Evolutionary conservation across 768 basidiomycete species (phyloP), one percentile per base, ranked within the genome.

Genomic region (Favolaschia claudopus): DNA sequence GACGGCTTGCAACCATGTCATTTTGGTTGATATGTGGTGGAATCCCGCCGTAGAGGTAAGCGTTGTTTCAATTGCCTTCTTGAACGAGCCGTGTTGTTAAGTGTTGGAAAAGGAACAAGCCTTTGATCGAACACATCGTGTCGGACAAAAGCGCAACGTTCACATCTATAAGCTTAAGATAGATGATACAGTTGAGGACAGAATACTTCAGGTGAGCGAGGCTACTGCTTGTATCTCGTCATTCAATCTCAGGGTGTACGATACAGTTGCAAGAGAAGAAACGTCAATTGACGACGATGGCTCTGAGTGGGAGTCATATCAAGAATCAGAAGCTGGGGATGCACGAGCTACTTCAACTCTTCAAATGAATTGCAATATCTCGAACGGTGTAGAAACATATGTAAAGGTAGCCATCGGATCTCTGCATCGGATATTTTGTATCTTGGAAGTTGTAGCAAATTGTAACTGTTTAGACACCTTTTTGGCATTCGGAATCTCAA

Each of bases 1-100:
- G 69, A 95, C 94, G 0, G 89, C 88, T 28, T 98, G 96, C 75
- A 96, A 95, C 71, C 93, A 96, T 64, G 95, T 98, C 31, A 91
- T 98, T 64, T 82, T 98, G 4, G 85, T 93, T 50, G 96, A 97
- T 71, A 77, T 95, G 63, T 98, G 95, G 95, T 98, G 96, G 94
- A 91, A 93, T 70, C 92, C 93, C 13, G 92, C 91, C 0, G 79
- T 93, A 4, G 92, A 93, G 74, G 89, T 90, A 22, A 25, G 31
- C 28, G n/a, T 39, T 37, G 15, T 51, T 44, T 45, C 17, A 42
- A 31, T 43, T 39, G 34, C 46, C 38, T n/a, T n/a, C n/a, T n/a
- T n/a, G n/a, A n/a, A n/a, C n/a, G n/a, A n/a, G n/a, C n/a, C 40
- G 36, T 32, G 7, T 7, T 38, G 15, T 6, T 17, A 5, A 5